Conservation (phyloP, 225 moss, liverwort and hornwort genomes). For the Thuidium tamariscinum region DNA sequence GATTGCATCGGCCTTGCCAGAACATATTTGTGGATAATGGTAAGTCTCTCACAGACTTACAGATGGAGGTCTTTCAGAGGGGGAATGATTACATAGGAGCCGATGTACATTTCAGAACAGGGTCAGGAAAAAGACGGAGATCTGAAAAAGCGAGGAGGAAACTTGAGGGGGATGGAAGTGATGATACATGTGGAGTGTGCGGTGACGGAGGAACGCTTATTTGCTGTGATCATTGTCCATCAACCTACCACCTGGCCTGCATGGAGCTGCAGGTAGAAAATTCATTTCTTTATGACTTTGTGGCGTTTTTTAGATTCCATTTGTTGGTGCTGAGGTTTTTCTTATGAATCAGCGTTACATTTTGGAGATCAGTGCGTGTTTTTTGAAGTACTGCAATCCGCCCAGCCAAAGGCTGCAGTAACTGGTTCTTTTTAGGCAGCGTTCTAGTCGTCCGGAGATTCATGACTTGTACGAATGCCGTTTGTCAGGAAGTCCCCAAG, state of each 20-base stretch:
- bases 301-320: not conserved
- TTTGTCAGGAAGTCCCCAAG: slow-evolving; percentile 60
- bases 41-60: slow-evolving; percentile 66
- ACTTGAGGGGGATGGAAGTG: slow-evolving; percentile 48
- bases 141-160: slow-evolving; percentile 27
- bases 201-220: slow-evolving; percentile 85
- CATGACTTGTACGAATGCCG: not conserved
- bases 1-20: slow-evolving; percentile 89
- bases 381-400: not conserved
- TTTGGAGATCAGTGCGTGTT: not conserved
- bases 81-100: slow-evolving; percentile 11
- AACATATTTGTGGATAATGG: slow-evolving; percentile 74
- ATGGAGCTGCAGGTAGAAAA: slow-evolving; percentile 64
- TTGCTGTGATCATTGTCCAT: slow-evolving; percentile 94
- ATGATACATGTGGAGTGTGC: slow-evolving; percentile 92
- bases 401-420: not conserved
- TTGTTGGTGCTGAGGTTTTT: not conserved
- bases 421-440: not conserved
- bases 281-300: not conserved
- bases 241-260: slow-evolving; percentile 71
- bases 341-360: not conserved
- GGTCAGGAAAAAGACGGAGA: slow-evolving; percentile 22
- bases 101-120: slow-evolving; percentile 13
- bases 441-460: not conserved
- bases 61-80: slow-evolving; percentile 59